Evolutionary conservation across 2,329 filamentous ascomycete genomes (phyloP), one percentile per base, ranked within the genome.

Genomic region (Sporothrix pallida): DNA sequence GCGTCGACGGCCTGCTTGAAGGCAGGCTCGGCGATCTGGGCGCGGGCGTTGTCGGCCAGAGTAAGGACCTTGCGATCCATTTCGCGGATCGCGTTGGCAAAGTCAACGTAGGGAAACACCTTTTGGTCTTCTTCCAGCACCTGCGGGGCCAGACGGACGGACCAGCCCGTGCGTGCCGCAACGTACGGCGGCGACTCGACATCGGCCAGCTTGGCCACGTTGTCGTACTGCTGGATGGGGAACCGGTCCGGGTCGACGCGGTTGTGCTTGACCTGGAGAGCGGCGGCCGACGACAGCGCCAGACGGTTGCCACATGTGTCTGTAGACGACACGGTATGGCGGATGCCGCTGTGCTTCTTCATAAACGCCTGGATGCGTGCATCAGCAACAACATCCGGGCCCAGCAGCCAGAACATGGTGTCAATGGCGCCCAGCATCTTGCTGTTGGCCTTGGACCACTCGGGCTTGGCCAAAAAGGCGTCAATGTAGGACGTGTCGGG

Each of bases 321-420:
- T 2, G 87, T 82, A 1, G 93, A 91, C 20, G 94, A 93, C 17
- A 99, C 86, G 62, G 95, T 84, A 81, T 99, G 96, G 80, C 92
- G 87, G 50, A 93, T 81, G 17, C 88, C 79, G 1, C 84, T 80
- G 76, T 89, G 87, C 50, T 87, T 85, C 42, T 86, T 78, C 81
- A 97, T 93, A 79, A 97, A 97, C 1, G 87, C 82, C 73, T 87
- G 86, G 20, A 99, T 81, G 26, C 85, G 85, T 12, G 86, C 79
- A 80, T 96, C 87, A 3, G 86, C 83, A 7, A 87, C 84, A 15
- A 98, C 86, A 2, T 87, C 90, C 4, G 87, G 85, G 0, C 93
- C 93, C 37, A 98, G 86, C 31, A 93, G 90, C 95, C 96, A 99
- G 77, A 96, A 88, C 68, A 97, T 88, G 56, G 87, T 87, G 63